phyloP scores from a whole-genome alignment of 1,284 basidiomycete genomes.

The Exobasidium cylindrosporum region DNA sequence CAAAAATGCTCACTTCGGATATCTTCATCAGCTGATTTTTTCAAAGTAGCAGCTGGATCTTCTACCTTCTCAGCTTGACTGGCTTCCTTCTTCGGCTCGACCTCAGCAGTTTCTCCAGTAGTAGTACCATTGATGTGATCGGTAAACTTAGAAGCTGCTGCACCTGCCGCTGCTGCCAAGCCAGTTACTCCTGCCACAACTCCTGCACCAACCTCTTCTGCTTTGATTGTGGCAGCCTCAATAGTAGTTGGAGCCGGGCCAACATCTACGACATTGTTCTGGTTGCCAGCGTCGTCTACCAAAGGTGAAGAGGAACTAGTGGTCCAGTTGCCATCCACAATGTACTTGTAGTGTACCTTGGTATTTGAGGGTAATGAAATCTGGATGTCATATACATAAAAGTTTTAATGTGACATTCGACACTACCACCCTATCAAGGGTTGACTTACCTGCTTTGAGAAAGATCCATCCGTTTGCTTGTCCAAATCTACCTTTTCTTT shows the following conservation, averaged over 20 bases:
- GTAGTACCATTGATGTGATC: neutral
- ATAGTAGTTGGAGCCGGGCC: neutral
- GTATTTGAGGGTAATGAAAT: constrained; percentile 8
- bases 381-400: no score
- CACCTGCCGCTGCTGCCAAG: neutral
- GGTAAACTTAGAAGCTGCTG: neutral
- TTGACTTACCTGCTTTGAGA: constrained; percentile 5
- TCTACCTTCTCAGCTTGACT: neutral
- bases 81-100: neutral
- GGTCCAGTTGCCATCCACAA: constrained; percentile 12
- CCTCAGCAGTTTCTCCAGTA: neutral
- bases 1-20: neutral
- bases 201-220: neutral
- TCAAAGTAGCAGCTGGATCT: neutral
- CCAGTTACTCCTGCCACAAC: neutral
- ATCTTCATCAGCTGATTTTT: neutral
- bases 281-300: constrained; percentile 8
- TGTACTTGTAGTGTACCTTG: constrained; percentile 8
- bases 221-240: neutral
- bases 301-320: neutral
- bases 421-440: neutral
- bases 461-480: constrained; percentile 7
- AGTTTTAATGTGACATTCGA: no score
- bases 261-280: constrained; percentile 7
- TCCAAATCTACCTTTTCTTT: constrained; percentile 1